Evolutionary conservation across 164 flowering plant species (phyloP).

Genomic region (Liquidambar formosana): DNA sequence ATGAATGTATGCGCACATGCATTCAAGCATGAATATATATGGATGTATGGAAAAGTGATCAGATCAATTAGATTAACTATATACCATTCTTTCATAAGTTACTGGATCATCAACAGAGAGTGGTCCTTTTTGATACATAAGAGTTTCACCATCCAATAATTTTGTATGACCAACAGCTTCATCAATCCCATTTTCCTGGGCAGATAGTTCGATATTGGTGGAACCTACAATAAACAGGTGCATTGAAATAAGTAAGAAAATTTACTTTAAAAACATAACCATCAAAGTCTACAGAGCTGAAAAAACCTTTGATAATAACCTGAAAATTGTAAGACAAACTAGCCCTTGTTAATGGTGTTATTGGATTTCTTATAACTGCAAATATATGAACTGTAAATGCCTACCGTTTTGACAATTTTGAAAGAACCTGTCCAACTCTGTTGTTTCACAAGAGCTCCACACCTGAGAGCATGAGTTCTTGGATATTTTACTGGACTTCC

Average conservation of each 20-base stretch:
- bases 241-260: background rate
- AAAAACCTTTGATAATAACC: too few relatives aligned
- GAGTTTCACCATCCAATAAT: background rate
- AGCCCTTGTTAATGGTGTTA: background rate
- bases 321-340: too few relatives aligned
- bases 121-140: background rate
- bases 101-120: background rate
- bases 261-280: background rate
- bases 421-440: background rate
- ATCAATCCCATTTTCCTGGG: background rate
- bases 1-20: too few relatives aligned
- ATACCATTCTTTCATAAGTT: conserved; percentile 2
- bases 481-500: conserved; percentile 15
- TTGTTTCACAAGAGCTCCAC: background rate
- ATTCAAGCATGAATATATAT: too few relatives aligned
- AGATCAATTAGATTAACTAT: background rate
- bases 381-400: background rate
- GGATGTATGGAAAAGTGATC: too few relatives aligned
- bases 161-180: background rate
- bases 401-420: background rate
- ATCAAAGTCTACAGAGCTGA: too few relatives aligned
- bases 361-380: background rate
- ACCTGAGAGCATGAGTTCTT: conserved; percentile 5
- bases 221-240: background rate
- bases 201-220: background rate